Conservation (phyloP, 768 basidiomycete genomes). For the Trametes maxima region DNA sequence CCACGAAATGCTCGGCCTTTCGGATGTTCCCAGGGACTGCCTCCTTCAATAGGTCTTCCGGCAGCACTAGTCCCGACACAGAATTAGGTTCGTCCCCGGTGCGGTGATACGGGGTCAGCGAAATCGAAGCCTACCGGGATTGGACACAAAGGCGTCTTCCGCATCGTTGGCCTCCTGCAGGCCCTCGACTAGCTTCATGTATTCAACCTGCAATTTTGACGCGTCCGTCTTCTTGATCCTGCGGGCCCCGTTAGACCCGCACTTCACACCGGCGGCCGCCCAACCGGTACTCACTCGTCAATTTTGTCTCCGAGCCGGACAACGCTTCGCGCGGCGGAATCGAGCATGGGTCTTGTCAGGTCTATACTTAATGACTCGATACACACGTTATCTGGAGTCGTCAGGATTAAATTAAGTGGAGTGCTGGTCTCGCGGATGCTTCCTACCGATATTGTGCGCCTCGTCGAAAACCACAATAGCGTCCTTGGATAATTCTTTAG, state of each 20-base stretch:
- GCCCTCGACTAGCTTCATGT: slow-evolving; percentile 92
- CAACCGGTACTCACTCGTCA: slow-evolving; percentile 70
- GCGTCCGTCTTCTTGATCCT: slow-evolving; percentile 96
- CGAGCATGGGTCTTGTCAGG: slow-evolving; percentile 95
- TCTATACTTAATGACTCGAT: slow-evolving; percentile 98
- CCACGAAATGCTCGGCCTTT: slow-evolving; percentile 98
- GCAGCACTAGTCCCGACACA: slow-evolving; percentile 61
- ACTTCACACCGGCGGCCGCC: background rate
- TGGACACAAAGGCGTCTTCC: slow-evolving; percentile 86
- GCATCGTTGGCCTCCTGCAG: slow-evolving; percentile 76
- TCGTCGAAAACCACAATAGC: slow-evolving; percentile 99
- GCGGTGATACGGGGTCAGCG: background rate
- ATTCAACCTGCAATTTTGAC: slow-evolving; percentile 93
- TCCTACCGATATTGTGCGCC: slow-evolving; percentile 95
- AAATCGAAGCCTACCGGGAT: slow-evolving; percentile 59
- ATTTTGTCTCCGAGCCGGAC: slow-evolving; percentile 87
- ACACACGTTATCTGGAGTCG: slow-evolving; percentile 85
- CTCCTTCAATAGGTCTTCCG: slow-evolving; percentile 92
- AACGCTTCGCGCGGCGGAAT: slow-evolving; percentile 89
- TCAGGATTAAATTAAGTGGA: background rate
- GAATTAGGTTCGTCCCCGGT: slow-evolving; percentile 4
- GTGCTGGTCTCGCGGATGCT: background rate
- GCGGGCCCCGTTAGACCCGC: background rate
- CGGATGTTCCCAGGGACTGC: slow-evolving; percentile 98
- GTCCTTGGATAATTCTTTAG: slow-evolving; percentile 96